These are phyloP conservation scores for Boletus edulis DNA, from an alignment of 768 basidiomycete genomes.

Conservation along the genomic window DNA sequence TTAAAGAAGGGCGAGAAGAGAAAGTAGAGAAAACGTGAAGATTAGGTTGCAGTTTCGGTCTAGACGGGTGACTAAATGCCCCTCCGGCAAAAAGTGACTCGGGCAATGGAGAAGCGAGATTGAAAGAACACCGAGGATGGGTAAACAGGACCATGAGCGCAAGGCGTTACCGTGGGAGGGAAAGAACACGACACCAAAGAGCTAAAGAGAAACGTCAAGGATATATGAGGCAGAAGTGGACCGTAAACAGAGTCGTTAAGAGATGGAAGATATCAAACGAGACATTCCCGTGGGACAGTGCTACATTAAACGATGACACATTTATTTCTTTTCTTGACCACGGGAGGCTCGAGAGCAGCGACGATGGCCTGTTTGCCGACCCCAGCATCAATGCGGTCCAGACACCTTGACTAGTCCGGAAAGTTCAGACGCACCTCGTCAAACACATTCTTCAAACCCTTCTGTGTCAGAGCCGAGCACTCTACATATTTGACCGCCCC, in stretches of 20 bases:
- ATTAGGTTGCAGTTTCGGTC: conserved; percentile 28
- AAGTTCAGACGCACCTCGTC: conserved; percentile 75
- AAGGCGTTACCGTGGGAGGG: conserved; percentile 17
- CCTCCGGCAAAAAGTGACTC: conserved; percentile 26
- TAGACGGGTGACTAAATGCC: conserved; percentile 22
- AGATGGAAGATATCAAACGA: conserved; percentile 33
- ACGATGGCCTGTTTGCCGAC: conserved; percentile 72
- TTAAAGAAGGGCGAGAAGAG: conserved; percentile 3
- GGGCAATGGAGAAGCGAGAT: conserved; percentile 18
- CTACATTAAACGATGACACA: conserved; percentile 81
- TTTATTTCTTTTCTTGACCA: conserved; percentile 73
- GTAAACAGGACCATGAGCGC: conserved; percentile 24
- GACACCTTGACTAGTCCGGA: background rate
- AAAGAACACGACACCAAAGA: conserved; percentile 20
- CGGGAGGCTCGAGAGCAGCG: conserved; percentile 95
- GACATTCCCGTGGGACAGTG: conserved; percentile 25
- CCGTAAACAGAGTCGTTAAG: conserved; percentile 34
- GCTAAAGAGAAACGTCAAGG: conserved; percentile 28
- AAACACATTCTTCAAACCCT: conserved; percentile 99
- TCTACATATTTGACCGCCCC: conserved; percentile 99
- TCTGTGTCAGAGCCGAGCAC: conserved; percentile 98
- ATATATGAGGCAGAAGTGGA: conserved; percentile 35
- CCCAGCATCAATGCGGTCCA: conserved; percentile 8
- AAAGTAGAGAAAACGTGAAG: conserved; percentile 7
- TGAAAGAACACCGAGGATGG: conserved; percentile 23